These are phyloP conservation scores for Salvia hispanica DNA, from an alignment of 257 asterid genomes.

Conservation along the genomic window DNA sequence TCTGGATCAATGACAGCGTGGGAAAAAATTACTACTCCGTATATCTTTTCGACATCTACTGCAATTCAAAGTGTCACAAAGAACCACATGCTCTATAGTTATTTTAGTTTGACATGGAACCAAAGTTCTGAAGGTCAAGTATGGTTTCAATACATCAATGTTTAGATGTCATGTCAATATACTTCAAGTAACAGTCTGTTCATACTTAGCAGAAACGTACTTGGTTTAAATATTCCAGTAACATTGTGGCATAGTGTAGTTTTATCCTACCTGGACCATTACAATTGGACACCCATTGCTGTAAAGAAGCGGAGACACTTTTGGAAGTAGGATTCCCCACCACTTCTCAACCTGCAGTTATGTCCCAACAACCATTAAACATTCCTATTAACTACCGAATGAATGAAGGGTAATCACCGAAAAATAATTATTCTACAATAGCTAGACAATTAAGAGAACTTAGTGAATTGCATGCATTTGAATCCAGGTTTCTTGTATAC, in stretches of 20 bases:
- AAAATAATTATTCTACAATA: no score
- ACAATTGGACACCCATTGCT: conserved; percentile 87
- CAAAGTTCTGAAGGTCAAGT: conserved; percentile 16
- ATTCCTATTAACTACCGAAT: no score
- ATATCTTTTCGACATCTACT: conserved; percentile 3
- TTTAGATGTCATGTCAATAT: background rate
- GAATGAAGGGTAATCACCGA: no score
- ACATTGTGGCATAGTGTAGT: background rate
- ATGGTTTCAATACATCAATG: background rate
- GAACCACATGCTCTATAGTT: conserved; percentile 1
- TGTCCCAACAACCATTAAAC: no score
- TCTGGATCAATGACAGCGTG: conserved; percentile 3
- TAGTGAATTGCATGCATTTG: no score
- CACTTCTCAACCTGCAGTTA: conserved; percentile 73
- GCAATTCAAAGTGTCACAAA: conserved; percentile 17
- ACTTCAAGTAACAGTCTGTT: conserved; percentile 4
- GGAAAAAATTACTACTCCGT: conserved; percentile 1
- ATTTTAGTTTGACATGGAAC: conserved; percentile 16
- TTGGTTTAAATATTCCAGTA: background rate
- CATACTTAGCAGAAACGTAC: background rate
- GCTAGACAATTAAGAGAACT: no score
- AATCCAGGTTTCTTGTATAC: no score
- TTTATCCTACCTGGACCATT: conserved; percentile 79
- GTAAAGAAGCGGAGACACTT: conserved; percentile 69
- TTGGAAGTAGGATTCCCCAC: conserved; percentile 87